Evolutionary conservation across 768 basidiomycete species (phyloP).

Genomic region (Lentinula guzmanii): DNA sequence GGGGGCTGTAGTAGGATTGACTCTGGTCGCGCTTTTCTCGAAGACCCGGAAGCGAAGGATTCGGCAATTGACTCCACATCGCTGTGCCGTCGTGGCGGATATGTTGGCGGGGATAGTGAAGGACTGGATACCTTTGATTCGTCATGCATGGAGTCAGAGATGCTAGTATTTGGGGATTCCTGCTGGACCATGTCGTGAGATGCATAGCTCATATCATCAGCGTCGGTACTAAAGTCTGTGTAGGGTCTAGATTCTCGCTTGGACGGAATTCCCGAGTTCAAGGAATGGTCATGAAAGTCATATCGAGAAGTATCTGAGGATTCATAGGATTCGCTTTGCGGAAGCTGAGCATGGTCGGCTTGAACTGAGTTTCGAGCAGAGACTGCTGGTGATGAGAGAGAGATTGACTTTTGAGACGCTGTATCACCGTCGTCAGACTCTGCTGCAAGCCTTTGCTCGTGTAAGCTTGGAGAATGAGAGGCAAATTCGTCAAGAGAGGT

Average conservation of each 20-base stretch:
- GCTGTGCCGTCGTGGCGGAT: constrained; percentile 45
- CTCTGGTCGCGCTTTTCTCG: constrained; percentile 73
- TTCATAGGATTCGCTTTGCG: neutral
- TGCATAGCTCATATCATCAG: constrained; percentile 48
- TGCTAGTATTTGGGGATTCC: constrained; percentile 48
- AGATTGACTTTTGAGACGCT: constrained; percentile 73
- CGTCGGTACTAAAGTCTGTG: constrained; percentile 49
- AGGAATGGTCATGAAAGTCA: neutral
- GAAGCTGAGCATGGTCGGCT: constrained; percentile 7
- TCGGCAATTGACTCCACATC: constrained; percentile 34
- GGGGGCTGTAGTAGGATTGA: constrained; percentile 63
- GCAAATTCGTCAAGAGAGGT: constrained; percentile 4
- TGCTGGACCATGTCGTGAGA: constrained; percentile 28
- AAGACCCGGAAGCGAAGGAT: constrained; percentile 61
- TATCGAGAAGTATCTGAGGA: constrained; percentile 5
- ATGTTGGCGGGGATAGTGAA: constrained; percentile 34
- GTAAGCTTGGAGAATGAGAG: neutral
- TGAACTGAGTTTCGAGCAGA: constrained; percentile 41
- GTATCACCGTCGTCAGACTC: constrained; percentile 65
- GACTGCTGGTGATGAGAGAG: constrained; percentile 57
- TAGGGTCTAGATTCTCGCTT: constrained; percentile 39
- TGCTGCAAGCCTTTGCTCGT: neutral
- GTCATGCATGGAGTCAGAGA: constrained; percentile 40
- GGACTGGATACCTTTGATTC: constrained; percentile 25
- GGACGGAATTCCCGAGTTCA: constrained; percentile 20